Evolutionary conservation across 2,329 filamentous ascomycete genomes (phyloP), one percentile per base, ranked within the genome.

Genomic region (Myrmaecium sp.): DNA sequence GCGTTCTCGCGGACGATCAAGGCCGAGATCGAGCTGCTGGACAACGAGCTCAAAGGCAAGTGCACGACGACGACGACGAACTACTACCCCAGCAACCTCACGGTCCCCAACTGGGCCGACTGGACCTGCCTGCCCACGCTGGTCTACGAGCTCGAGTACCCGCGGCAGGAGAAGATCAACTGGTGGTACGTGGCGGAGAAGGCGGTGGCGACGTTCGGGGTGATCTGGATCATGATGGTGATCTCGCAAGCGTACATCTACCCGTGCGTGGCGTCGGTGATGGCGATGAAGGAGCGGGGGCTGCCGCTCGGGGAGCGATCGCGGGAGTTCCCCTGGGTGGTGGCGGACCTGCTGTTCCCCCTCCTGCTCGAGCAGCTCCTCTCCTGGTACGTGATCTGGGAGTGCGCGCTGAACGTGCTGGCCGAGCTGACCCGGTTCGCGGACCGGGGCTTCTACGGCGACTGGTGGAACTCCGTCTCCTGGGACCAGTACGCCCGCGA

Each of bases 301-400:
- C 58, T 77, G 47, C 57, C 71, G 0, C 54, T 79, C 5, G 47
- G 55, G 3, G 57, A 69, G 33, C 64, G 78, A 24, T 66, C 80
- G 41, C 54, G 52, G 30, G 66, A 72, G 31, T 82, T 83, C 32
- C 78, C 79, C 0, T 79, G 73, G 65, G 65, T 84, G 29, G 52
- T 82, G n/a, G 65, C 62, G 32, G 77, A 84, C 39, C 61, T 86
- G 33, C 60, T 82, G 6, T 82, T 84, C 33, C 79, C 78, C 0
- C 74, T 86, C 34, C 69, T 84, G 52, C 69, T 82, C 51, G 77
- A 84, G 44, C 81, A 82, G 34, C 51, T 84, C 27, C 62, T 81
- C 30, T 64, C 69, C 0, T 86, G 78, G 74, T 84, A 83, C 46
- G 64, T 86, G 15, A 83, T 84, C 36, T 86, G 79, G 79, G 59